Percentiles rank a stretch among this genome's conserved stretches.
Evolutionary conservation across 1,139 yeast species (phyloP).

Genomic region (Diutina neorugosa): DNA sequence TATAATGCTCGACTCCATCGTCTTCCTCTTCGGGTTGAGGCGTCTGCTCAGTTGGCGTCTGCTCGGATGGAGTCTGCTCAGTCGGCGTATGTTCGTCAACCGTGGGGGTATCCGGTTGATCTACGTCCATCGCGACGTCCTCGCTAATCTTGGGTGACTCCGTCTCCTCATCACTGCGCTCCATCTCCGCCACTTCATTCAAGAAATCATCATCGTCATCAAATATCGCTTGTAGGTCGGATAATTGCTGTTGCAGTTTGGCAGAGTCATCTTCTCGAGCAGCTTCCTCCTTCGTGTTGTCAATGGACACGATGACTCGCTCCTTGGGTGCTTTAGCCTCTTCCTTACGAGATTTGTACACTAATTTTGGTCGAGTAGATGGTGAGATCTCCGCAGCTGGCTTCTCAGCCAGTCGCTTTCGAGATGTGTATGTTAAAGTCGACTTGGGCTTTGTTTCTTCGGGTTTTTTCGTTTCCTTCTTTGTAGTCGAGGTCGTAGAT

Average conservation of each 20-base stretch:
- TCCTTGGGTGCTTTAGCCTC: background rate
- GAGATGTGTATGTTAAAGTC: background rate
- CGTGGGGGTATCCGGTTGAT: background rate
- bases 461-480: background rate
- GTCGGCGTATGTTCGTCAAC: no score
- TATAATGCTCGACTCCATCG: background rate
- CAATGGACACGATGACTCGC: background rate
- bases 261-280: background rate
- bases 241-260: background rate
- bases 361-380: background rate
- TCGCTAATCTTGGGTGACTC: background rate
- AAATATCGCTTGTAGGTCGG: background rate
- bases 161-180: background rate
- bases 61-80: background rate
- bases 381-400: background rate
- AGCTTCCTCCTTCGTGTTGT: background rate
- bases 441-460: background rate
- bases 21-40: background rate
- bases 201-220: conserved; percentile 2
- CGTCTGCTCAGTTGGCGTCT: background rate
- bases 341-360: background rate
- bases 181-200: background rate
- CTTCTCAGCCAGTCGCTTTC: background rate
- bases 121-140: background rate
- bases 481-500: background rate